A percentile compares a stretch with the other conserved stretches of the same genome.
Evolutionary conservation across 139 green algal species (phyloP).

Genomic region (Chlorella vulgaris): DNA sequence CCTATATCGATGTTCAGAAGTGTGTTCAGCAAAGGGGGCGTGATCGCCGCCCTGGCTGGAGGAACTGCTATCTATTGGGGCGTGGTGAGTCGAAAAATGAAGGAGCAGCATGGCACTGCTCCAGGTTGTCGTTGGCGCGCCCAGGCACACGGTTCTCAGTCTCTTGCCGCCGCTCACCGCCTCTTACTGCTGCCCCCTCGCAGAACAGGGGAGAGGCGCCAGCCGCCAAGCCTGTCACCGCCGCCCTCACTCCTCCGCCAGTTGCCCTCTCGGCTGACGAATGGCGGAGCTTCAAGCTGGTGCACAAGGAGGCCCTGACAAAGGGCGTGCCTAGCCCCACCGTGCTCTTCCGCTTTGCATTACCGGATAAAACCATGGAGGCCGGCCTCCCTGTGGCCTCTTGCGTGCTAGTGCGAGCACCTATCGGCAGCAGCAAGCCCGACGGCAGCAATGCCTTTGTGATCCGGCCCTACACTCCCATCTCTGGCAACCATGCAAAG

Average conservation of each 20-base stretch:
- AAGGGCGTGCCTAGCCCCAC: conserved; percentile 27
- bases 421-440: conserved; percentile 61
- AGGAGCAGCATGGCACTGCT: no score
- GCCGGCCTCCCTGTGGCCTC: conserved; percentile 49
- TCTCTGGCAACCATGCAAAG: no score
- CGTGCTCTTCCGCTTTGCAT: conserved; percentile 50
- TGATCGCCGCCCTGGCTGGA: no score
- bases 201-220: neutral
- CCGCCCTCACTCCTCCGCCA: no score
- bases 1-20: no score
- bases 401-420: conserved; percentile 50
- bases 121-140: no score
- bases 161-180: no score
- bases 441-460: conserved; percentile 58
- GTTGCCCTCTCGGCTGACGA: conserved; percentile 38
- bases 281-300: conserved; percentile 54
- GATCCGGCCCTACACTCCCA: conserved; percentile 46
- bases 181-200: no score
- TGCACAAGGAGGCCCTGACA: conserved; percentile 45
- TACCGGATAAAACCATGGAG: conserved; percentile 31
- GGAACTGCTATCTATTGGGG: no score
- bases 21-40: no score
- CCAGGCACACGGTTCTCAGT: no score
- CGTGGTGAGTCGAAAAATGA: no score
- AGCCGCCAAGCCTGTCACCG: conserved; percentile 4